Evolutionary conservation across 257 asterid genomes (phyloP).

Genomic region (Salvia miltiorrhiza): DNA sequence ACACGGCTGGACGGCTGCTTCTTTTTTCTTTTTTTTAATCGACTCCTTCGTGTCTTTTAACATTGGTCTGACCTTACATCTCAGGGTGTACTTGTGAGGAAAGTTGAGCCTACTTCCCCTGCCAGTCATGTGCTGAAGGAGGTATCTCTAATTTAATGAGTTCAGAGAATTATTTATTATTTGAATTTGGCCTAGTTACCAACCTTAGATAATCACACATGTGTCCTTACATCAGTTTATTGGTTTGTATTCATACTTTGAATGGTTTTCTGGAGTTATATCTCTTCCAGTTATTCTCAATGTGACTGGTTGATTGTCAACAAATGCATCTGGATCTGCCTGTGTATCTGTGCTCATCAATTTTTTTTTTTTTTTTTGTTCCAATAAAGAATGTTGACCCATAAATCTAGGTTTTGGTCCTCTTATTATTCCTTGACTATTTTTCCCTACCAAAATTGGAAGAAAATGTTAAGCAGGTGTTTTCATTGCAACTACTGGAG

Average conservation of each 20-base stretch:
- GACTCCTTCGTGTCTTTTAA: neutral
- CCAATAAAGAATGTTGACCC: neutral
- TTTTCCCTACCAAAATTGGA: neutral
- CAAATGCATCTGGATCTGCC: neutral
- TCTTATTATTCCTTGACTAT: neutral
- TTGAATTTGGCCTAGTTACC: neutral
- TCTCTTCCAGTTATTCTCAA: neutral
- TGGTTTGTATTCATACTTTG: neutral
- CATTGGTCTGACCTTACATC: neutral
- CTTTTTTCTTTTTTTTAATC: neutral
- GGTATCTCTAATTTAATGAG: constrained; percentile 35
- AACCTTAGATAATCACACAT: neutral
- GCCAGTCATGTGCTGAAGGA: constrained; percentile 64
- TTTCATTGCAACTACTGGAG: neutral
- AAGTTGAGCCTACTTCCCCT: constrained; percentile 77
- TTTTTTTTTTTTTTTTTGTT: neutral
- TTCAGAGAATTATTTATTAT: neutral
- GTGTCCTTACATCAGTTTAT: constrained; percentile 1
- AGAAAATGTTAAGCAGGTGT: constrained; percentile 4
- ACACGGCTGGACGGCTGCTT: neutral
- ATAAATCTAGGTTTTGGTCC: neutral
- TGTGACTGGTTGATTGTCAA: neutral
- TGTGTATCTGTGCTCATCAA: neutral
- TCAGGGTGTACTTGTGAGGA: constrained; percentile 82
- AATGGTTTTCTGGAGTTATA: neutral